Base-by-base conservation (phyloP, 1,139 yeast genomes). In the Blastobotrys indianensis region DNA sequence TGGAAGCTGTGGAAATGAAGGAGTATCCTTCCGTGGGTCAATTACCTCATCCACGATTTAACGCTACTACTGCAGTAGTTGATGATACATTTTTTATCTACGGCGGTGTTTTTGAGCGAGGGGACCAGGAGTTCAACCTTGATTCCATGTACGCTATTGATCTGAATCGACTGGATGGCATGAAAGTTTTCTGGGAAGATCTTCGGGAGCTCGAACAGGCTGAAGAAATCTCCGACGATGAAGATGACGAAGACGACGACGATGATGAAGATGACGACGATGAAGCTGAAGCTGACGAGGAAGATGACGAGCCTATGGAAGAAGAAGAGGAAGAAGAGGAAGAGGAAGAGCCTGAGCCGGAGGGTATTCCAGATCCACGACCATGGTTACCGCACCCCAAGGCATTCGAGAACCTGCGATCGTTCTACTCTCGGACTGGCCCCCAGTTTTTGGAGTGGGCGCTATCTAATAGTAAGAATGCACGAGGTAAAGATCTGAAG, bases 361-460 rank as follows among this genome's bases (percentile, higher is more conserved):
- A 58, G 13, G 54, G 55, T 2, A 77, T 81, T 57, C 95, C 95
- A 4, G 97, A 92, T 65, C 84, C 84, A 39, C 77, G 95, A 64
- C 96, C 97, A 23, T 90, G 96, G 95, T 74, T 92, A 51, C 97
- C 97, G 39, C 97, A 88, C 63, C 98, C 98, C 39, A 88, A 90
- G 61, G 83, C 96, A n/a, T 92, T 92, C 60, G 97, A 92, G 66
- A 69, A 78, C 1, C 71, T 90, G 51, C 79, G 96, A 55, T 81
- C 78, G 1, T 92, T 90, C 66, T 92, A 92, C 63, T 72, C 83
- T 32, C 83, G 96, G 60, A 80, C 95, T 1, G 94, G 95, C 46
- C 82, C 92, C 1, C 78, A 80, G 38, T 90, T 90, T 67, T 74
- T 90, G 57, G 88, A 87, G 62, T 92, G 97, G 97, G 88, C 95